Conservation (phyloP, 2,329 filamentous ascomycete genomes). For the Microdochium bolleyi region DNA sequence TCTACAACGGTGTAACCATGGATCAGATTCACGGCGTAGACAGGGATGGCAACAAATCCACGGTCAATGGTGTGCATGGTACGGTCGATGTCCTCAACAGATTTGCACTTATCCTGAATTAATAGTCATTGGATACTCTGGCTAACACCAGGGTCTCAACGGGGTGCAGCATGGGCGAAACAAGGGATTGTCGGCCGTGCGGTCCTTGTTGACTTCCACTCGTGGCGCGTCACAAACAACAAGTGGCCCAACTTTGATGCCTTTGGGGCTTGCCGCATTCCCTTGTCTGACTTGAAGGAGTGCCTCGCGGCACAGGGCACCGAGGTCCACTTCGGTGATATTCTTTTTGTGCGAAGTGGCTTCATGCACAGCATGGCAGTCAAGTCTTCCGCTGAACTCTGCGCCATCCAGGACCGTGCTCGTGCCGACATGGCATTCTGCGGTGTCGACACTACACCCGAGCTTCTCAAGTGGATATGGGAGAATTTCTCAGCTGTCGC, state of each 20-base stretch:
- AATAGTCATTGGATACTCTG: no score
- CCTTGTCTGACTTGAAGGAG: conserved; percentile 28
- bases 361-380: conserved; percentile 31
- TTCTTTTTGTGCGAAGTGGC: conserved; percentile 39
- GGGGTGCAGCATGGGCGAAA: conserved; percentile 33
- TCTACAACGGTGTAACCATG: conserved; percentile 27
- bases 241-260: conserved; percentile 18
- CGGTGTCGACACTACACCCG: conserved; percentile 37
- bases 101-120: neutral
- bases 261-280: conserved; percentile 25
- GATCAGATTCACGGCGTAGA: conserved; percentile 27
- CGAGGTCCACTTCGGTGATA: conserved; percentile 41
- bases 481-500: conserved; percentile 30
- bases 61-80: conserved; percentile 30
- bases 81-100: neutral
- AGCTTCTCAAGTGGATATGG: conserved; percentile 32
- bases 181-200: conserved; percentile 35
- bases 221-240: conserved; percentile 32
- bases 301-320: conserved; percentile 37
- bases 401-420: conserved; percentile 21
- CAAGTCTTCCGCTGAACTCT: conserved; percentile 27
- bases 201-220: conserved; percentile 43
- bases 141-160: neutral
- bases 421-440: conserved; percentile 30
- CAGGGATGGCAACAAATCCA: conserved; percentile 18